Evolutionary conservation across 176 grass and related monocot genomes (phyloP).

Genomic region (Carex littledalei): DNA sequence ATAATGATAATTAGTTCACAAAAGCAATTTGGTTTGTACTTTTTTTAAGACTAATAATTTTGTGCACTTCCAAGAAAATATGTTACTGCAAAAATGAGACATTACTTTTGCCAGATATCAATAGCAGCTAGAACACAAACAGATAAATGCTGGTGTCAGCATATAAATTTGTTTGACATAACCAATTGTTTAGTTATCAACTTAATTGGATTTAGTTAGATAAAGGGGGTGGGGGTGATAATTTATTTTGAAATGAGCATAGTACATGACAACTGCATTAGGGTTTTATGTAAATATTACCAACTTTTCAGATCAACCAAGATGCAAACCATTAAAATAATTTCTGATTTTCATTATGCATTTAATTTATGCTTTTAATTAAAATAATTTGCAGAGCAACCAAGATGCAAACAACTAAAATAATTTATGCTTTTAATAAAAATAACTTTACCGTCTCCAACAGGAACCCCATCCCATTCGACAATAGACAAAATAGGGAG

Average conservation of each 20-base stretch:
- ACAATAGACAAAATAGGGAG: slow-evolving; percentile 55
- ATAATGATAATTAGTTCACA: neutral
- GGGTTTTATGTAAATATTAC: neutral
- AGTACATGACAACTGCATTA: neutral
- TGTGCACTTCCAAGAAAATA: neutral
- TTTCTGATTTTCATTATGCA: too few relatives aligned
- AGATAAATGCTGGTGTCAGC: neutral
- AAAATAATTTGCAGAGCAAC: too few relatives aligned
- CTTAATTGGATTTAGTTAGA: neutral
- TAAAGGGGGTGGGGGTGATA: too few relatives aligned
- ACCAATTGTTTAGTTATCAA: neutral
- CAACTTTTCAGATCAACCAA: neutral
- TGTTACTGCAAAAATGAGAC: neutral
- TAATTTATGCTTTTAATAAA: neutral
- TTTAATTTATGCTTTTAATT: too few relatives aligned
- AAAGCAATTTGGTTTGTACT: neutral
- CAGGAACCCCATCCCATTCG: slow-evolving; percentile 62
- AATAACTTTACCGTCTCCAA: slow-evolving; percentile 52
- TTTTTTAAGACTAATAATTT: neutral
- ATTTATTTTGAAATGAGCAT: neutral
- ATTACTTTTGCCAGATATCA: neutral
- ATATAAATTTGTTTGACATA: neutral
- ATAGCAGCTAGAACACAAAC: neutral
- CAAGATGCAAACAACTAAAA: neutral
- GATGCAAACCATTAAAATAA: too few relatives aligned